Evolutionary conservation across 768 basidiomycete genomes (phyloP).

Genomic region (Xerocomus spinulosus): DNA sequence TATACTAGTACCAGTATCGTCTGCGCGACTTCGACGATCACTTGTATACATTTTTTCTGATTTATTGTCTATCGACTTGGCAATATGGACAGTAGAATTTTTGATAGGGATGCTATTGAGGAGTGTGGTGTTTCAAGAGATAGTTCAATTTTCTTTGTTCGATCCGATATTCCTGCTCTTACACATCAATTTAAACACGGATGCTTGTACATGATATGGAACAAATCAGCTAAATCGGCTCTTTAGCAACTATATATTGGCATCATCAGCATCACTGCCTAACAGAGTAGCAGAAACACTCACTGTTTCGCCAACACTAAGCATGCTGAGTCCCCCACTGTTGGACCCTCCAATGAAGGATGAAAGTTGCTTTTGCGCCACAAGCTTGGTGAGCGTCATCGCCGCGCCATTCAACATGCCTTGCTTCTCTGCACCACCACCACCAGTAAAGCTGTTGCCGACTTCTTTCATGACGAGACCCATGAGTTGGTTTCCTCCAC

Average conservation of each 20-base stretch:
- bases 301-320: conserved; percentile 47
- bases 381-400: conserved; percentile 79
- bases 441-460: conserved; percentile 63
- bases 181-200: too few relatives aligned
- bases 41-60: too few relatives aligned
- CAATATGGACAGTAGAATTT: too few relatives aligned
- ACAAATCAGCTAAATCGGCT: conserved; percentile 14
- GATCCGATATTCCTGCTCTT: too few relatives aligned
- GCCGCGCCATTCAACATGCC: conserved; percentile 83
- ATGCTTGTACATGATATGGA: too few relatives aligned
- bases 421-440: conserved; percentile 64
- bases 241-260: conserved; percentile 9
- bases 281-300: background rate
- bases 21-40: too few relatives aligned
- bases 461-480: conserved; percentile 85
- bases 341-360: conserved; percentile 50
- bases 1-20: too few relatives aligned
- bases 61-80: too few relatives aligned
- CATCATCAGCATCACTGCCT: background rate
- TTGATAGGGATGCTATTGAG: too few relatives aligned
- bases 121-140: too few relatives aligned
- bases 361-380: conserved; percentile 58
- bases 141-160: too few relatives aligned
- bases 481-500: conserved; percentile 62
- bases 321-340: conserved; percentile 62